These are phyloP conservation scores for Bretschneidera sinensis DNA, from an alignment of 345 rosid species.

Conservation along the genomic window DNA sequence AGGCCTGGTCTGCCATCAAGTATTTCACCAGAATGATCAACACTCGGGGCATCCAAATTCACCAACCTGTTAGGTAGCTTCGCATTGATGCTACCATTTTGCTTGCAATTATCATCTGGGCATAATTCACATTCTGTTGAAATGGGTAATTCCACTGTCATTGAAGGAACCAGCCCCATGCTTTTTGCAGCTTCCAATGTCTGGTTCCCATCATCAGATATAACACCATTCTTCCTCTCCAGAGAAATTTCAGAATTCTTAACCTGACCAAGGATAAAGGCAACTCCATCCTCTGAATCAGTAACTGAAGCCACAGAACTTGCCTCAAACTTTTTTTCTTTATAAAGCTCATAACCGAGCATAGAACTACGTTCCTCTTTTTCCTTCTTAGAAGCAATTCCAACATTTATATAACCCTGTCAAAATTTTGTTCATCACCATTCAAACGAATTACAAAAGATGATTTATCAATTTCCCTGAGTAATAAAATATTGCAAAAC, in stretches of 20 bases:
- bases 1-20: slow-evolving; percentile 25
- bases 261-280: slow-evolving; percentile 61
- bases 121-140: slow-evolving; percentile 28
- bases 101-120: slow-evolving; percentile 27
- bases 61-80: slow-evolving; percentile 22
- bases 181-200: slow-evolving; percentile 26
- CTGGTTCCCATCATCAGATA: slow-evolving; percentile 33
- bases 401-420: slow-evolving; percentile 97
- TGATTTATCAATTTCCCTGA: not conserved
- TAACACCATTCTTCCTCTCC: slow-evolving; percentile 45
- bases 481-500: slow-evolving; percentile 7
- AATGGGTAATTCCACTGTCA: slow-evolving; percentile 30
- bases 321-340: slow-evolving; percentile 49
- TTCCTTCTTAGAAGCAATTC: slow-evolving; percentile 70
- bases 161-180: slow-evolving; percentile 20
- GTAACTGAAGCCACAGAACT: slow-evolving; percentile 47
- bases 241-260: slow-evolving; percentile 44
- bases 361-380: slow-evolving; percentile 32
- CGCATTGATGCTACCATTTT: slow-evolving; percentile 23
- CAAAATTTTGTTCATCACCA: slow-evolving; percentile 9
- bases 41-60: slow-evolving; percentile 29
- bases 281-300: slow-evolving; percentile 77
- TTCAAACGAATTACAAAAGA: slow-evolving; percentile 4
- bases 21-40: slow-evolving; percentile 20
- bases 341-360: slow-evolving; percentile 39